phyloP scores from a whole-genome alignment of 371 early-diverging fungal genomes.

The Rhizopus sp. region DNA sequence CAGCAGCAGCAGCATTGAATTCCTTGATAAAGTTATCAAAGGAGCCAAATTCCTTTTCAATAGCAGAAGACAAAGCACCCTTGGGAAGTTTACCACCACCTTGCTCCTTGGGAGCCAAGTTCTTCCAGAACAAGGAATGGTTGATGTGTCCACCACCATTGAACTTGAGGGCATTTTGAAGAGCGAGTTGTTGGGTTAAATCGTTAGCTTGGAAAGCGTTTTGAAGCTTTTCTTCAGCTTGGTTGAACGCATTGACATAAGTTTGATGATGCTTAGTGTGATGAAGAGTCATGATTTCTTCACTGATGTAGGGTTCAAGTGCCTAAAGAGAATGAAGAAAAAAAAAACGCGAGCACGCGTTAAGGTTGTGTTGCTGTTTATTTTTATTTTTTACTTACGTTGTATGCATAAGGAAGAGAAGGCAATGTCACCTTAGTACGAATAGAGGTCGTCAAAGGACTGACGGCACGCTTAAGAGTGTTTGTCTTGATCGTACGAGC shows the following conservation, averaged over 20 bases:
- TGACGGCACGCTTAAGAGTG: constrained; percentile 33
- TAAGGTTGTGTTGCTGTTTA: constrained; percentile 1
- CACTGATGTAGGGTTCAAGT: constrained; percentile 91
- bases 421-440: constrained; percentile 72
- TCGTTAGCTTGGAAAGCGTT: constrained; percentile 73
- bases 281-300: constrained; percentile 96
- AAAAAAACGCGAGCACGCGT: no score
- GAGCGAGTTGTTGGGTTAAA: constrained; percentile 67
- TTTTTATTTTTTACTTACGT: constrained; percentile 40
- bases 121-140: constrained; percentile 96
- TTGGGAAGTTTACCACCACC: constrained; percentile 25
- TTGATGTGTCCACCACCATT: constrained; percentile 99
- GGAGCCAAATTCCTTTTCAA: constrained; percentile 87
- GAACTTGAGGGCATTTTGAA: constrained; percentile 87
- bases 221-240: constrained; percentile 71
- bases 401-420: constrained; percentile 75
- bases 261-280: constrained; percentile 96
- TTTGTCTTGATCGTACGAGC: constrained; percentile 46
- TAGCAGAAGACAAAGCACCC: constrained; percentile 40
- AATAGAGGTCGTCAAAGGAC: constrained; percentile 51
- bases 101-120: constrained; percentile 78
- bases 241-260: constrained; percentile 61
- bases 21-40: constrained; percentile 78
- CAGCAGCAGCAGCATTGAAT: constrained; percentile 84
- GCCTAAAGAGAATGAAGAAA: constrained; percentile 50